Evolutionary conservation across 129 eudicot genomes (phyloP).

Genomic region (Helianthus tuberosus): DNA sequence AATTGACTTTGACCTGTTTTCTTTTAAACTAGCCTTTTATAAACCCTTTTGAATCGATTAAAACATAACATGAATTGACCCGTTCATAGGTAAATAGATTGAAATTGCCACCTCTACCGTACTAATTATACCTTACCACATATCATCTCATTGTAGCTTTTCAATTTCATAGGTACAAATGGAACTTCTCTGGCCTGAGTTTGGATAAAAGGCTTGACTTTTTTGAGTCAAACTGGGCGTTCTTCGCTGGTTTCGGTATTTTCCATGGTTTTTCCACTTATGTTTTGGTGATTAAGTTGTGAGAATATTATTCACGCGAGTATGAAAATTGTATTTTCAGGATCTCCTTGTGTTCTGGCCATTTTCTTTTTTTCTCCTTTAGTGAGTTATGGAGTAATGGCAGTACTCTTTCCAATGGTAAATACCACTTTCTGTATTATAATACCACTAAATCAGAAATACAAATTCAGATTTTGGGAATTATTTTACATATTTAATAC

Average conservation of each 20-base stretch:
- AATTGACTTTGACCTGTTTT: neutral
- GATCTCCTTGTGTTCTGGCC: conserved; percentile 89
- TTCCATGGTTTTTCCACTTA: neutral
- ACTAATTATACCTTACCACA: conserved; percentile 2
- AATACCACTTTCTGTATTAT: conserved; percentile 12
- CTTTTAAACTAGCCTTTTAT: neutral
- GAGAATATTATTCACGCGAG: conserved; percentile 1
- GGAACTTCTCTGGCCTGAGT: conserved; percentile 94
- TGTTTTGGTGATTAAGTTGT: neutral
- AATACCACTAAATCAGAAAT: neutral
- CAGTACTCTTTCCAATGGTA: conserved; percentile 94
- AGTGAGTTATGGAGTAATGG: conserved; percentile 95
- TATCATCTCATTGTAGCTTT: conserved; percentile 15
- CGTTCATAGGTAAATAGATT: neutral
- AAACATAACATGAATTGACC: neutral
- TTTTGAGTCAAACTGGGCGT: conserved; percentile 97
- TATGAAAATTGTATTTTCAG: conserved; percentile 47
- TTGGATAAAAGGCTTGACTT: conserved; percentile 89
- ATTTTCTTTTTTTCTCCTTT: conserved; percentile 84
- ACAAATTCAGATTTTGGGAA: neutral
- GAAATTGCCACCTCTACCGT: conserved; percentile 9
- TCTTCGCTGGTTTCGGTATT: conserved; percentile 96
- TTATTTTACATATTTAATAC: neutral
- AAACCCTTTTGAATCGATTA: neutral
- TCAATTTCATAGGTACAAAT: conserved; percentile 67